Evolutionary conservation across 2,329 filamentous ascomycete species (phyloP).

Genomic region (Emergomyces pasteurianus): DNA sequence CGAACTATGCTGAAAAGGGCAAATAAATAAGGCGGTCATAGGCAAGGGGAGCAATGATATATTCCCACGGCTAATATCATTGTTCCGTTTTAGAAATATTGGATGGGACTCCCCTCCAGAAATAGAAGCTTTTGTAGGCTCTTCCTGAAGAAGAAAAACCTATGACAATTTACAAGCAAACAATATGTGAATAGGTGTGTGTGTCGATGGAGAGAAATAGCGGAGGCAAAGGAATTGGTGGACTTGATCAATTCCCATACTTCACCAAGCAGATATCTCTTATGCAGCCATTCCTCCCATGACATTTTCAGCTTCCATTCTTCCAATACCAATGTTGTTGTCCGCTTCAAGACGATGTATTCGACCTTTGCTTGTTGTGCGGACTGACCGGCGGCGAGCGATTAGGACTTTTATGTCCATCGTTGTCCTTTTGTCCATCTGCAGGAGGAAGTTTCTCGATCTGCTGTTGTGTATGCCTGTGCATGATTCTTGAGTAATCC

Average conservation of each 20-base stretch:
- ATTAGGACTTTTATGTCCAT: background rate
- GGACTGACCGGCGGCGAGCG: background rate
- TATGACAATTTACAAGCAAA: background rate
- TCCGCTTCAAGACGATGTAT: background rate
- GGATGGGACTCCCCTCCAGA: background rate
- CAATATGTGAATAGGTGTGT: background rate
- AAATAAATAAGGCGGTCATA: background rate
- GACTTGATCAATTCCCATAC: background rate
- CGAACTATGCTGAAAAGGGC: background rate
- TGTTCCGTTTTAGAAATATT: background rate
- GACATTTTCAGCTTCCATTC: background rate
- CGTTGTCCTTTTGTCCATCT: background rate
- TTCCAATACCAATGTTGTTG: background rate
- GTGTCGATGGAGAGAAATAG: background rate
- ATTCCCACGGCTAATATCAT: background rate
- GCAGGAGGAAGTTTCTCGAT: slow-evolving; percentile 2
- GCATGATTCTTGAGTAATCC: slow-evolving; percentile 10
- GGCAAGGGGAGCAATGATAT: background rate
- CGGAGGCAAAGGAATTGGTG: background rate
- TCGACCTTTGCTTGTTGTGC: background rate
- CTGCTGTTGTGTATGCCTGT: slow-evolving; percentile 10
- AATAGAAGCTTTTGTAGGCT: background rate
- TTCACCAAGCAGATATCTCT: background rate
- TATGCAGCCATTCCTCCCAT: background rate
- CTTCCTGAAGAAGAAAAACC: background rate